These are phyloP conservation scores for Raffaelea arxii DNA, from an alignment of 2,329 filamentous ascomycete genomes.

Conservation along the genomic window DNA sequence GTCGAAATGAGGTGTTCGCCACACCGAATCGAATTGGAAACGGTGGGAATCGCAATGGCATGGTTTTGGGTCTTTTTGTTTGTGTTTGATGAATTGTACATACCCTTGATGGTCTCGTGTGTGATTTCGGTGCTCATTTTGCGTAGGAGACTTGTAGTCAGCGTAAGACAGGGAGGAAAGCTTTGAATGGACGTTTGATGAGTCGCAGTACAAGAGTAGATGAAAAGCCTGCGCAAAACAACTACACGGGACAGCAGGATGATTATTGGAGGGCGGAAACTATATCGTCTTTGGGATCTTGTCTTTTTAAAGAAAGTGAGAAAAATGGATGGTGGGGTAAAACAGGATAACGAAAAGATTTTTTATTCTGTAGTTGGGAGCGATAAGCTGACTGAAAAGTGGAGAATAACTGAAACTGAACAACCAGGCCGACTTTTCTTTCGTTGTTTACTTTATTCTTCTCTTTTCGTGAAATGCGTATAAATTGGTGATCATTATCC, in stretches of 20 bases:
- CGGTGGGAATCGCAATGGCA: not conserved
- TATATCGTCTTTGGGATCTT: too few relatives aligned
- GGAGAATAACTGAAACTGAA: too few relatives aligned
- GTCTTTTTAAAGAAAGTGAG: not conserved
- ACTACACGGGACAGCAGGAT: not conserved
- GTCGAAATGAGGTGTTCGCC: not conserved
- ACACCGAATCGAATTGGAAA: not conserved
- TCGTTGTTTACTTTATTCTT: too few relatives aligned
- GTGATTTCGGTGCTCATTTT: constrained; percentile 55
- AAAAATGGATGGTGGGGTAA: too few relatives aligned
- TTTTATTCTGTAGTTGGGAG: too few relatives aligned
- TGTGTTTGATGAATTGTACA: constrained; percentile 12
- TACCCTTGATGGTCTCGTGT: constrained; percentile 71
- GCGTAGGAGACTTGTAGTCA: not conserved
- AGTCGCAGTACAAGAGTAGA: not conserved
- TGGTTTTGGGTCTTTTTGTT: not conserved
- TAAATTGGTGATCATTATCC: too few relatives aligned
- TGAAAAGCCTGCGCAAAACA: not conserved
- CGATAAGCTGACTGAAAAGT: too few relatives aligned
- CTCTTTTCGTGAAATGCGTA: too few relatives aligned
- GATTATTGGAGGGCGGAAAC: too few relatives aligned
- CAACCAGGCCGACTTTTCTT: too few relatives aligned
- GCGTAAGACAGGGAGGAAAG: not conserved
- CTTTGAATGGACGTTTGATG: not conserved
- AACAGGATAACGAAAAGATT: too few relatives aligned